Conservation (phyloP, 2,329 filamentous ascomycete genomes). For the Davidsoniella virescens region DNA sequence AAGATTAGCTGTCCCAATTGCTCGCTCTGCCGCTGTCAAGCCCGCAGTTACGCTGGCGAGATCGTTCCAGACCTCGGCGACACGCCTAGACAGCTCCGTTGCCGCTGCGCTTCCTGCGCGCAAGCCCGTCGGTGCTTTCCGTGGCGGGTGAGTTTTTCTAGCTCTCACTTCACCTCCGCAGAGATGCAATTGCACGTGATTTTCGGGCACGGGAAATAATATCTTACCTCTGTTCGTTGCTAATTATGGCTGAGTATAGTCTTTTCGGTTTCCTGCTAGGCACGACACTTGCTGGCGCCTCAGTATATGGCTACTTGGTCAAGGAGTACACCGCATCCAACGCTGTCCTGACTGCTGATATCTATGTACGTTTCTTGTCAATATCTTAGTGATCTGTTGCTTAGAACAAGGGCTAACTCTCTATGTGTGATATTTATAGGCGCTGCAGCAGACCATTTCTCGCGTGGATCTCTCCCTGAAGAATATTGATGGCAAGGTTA, state of each 20-base stretch:
- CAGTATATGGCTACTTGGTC: slow-evolving; percentile 82
- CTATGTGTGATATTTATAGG: slow-evolving; percentile 28
- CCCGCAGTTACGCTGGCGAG: slow-evolving; percentile 17
- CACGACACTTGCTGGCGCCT: slow-evolving; percentile 58
- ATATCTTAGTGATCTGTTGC: neutral
- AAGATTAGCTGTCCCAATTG: slow-evolving; percentile 9
- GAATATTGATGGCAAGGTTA: slow-evolving; percentile 60
- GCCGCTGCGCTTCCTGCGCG: slow-evolving; percentile 35
- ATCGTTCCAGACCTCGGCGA: slow-evolving; percentile 35
- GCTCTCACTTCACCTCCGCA: too few relatives aligned
- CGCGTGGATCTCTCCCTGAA: slow-evolving; percentile 63
- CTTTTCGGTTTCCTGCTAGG: slow-evolving; percentile 86
- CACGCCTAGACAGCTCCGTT: slow-evolving; percentile 24
- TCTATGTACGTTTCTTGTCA: slow-evolving; percentile 4
- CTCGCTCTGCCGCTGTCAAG: slow-evolving; percentile 18
- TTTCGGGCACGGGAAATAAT: too few relatives aligned
- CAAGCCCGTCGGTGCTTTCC: slow-evolving; percentile 44
- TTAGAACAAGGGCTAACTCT: neutral
- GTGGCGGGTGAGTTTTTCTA: slow-evolving; percentile 35
- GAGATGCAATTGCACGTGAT: too few relatives aligned
- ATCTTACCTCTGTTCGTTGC: neutral
- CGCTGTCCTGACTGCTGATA: slow-evolving; percentile 46
- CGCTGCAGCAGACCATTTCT: slow-evolving; percentile 65
- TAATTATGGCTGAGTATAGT: slow-evolving; percentile 28
- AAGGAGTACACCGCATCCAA: slow-evolving; percentile 90